A percentile compares a stretch with the other conserved stretches of the same genome.
These are phyloP conservation scores for Hypoxylon sp. DNA, from an alignment of 2,329 filamentous ascomycete species.

Conservation along the genomic window DNA sequence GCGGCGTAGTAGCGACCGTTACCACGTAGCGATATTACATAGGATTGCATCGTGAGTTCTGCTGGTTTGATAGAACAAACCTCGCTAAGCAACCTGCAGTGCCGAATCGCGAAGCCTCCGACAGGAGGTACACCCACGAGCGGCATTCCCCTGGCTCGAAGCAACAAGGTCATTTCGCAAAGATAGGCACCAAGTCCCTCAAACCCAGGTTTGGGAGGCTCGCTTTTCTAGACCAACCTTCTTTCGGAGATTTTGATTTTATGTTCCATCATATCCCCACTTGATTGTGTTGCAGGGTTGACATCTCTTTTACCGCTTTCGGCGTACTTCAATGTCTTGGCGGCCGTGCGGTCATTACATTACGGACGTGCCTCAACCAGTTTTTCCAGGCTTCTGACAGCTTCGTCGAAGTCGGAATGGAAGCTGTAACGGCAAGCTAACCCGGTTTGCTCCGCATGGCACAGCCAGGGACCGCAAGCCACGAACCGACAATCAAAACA, in stretches of 20 bases:
- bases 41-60: constrained; percentile 2
- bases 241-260: constrained; percentile 44
- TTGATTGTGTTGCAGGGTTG: constrained; percentile 30
- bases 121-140: constrained; percentile 17
- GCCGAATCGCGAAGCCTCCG: constrained; percentile 24
- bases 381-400: not conserved
- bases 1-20: constrained; percentile 10
- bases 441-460: constrained; percentile 18
- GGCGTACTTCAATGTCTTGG: not conserved
- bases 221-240: constrained; percentile 35
- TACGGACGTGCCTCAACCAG: not conserved
- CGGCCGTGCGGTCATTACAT: constrained; percentile 18
- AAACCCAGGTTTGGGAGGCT: constrained; percentile 24
- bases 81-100: constrained; percentile 19
- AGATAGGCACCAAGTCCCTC: constrained; percentile 10
- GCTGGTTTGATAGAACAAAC: constrained; percentile 23
- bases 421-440: constrained; percentile 3
- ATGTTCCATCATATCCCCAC: constrained; percentile 38
- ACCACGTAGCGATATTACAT: constrained; percentile 7
- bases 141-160: constrained; percentile 17
- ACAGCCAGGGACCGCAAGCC: not conserved
- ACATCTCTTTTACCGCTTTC: constrained; percentile 30
- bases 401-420: constrained; percentile 3
- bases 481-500: not conserved
- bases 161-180: constrained; percentile 31